These are phyloP conservation scores for Cymodocea nodosa DNA, from an alignment of 116 monocot genomes.

Conservation along the genomic window DNA sequence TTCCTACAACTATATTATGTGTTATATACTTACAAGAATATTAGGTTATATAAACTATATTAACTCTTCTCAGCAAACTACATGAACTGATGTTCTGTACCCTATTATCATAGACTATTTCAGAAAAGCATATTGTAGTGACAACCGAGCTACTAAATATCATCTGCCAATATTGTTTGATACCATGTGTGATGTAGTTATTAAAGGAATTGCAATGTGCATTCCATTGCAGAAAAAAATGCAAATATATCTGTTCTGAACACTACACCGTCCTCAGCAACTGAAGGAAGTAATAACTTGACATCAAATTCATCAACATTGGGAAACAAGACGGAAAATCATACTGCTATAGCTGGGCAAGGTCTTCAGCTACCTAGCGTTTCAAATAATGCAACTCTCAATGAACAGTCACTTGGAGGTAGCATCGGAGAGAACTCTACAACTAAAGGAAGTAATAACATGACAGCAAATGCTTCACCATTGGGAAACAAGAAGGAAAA, in stretches of 20 bases:
- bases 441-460: background rate
- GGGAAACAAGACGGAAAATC: constrained; percentile 14
- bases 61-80: no score
- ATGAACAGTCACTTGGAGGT: no score
- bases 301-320: constrained; percentile 25
- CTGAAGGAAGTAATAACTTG: background rate
- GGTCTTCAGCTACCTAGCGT: background rate
- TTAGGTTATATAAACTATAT: no score
- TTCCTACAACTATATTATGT: no score
- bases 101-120: no score
- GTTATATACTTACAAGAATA: no score
- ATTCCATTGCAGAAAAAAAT: constrained; percentile 10
- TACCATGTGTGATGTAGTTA: no score
- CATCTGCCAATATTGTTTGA: background rate
- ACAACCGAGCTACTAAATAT: background rate
- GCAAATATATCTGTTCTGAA: background rate
- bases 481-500: constrained; percentile 14
- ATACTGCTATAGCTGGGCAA: constrained; percentile 17
- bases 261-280: constrained; percentile 1
- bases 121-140: no score
- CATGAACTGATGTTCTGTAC: no score
- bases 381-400: no score
- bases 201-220: background rate
- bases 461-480: constrained; percentile 23
- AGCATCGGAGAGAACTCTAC: background rate